Percentiles rank a stretch among this genome's conserved stretches.
These are phyloP conservation scores for Ephemerocybe angulata DNA, from an alignment of 768 basidiomycete genomes.

Conservation along the genomic window DNA sequence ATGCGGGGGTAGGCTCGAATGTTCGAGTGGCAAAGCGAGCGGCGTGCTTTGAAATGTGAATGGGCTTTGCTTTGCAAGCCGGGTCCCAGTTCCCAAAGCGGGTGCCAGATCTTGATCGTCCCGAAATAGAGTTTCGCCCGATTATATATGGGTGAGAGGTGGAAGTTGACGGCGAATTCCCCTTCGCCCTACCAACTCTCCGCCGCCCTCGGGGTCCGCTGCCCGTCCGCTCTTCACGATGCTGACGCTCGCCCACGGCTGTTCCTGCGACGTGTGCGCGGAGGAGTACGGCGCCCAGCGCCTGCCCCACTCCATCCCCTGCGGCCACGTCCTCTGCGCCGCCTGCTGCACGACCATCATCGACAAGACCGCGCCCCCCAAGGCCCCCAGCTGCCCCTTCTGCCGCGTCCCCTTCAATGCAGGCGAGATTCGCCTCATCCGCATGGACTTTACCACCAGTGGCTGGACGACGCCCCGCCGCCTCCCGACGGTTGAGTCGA, in stretches of 20 bases:
- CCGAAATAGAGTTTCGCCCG: constrained; percentile 24
- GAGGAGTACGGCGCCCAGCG: constrained; percentile 77
- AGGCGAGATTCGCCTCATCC: constrained; percentile 70
- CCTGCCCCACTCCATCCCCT: constrained; percentile 77
- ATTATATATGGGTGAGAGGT: constrained; percentile 47
- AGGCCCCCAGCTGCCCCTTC: constrained; percentile 77
- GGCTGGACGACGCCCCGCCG: constrained; percentile 68
- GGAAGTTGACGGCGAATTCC: constrained; percentile 36
- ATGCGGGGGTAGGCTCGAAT: too few relatives aligned
- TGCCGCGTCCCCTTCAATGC: constrained; percentile 72
- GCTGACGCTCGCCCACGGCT: constrained; percentile 80
- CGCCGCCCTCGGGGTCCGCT: constrained; percentile 40
- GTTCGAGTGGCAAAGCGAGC: too few relatives aligned
- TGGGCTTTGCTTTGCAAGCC: background rate
- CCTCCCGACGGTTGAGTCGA: constrained; percentile 48
- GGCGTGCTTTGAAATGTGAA: background rate
- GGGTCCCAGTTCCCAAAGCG: background rate
- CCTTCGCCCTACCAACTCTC: constrained; percentile 41
- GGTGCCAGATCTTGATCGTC: constrained; percentile 7
- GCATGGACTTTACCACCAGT: constrained; percentile 68
- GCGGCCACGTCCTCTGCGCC: constrained; percentile 83
- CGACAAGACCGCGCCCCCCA: constrained; percentile 72
- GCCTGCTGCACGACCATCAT: constrained; percentile 76
- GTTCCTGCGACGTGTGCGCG: constrained; percentile 86
- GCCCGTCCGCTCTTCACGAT: constrained; percentile 53